Evolutionary conservation across 345 rosid species (phyloP).

Genomic region (Excoecaria cochinchinensis): DNA sequence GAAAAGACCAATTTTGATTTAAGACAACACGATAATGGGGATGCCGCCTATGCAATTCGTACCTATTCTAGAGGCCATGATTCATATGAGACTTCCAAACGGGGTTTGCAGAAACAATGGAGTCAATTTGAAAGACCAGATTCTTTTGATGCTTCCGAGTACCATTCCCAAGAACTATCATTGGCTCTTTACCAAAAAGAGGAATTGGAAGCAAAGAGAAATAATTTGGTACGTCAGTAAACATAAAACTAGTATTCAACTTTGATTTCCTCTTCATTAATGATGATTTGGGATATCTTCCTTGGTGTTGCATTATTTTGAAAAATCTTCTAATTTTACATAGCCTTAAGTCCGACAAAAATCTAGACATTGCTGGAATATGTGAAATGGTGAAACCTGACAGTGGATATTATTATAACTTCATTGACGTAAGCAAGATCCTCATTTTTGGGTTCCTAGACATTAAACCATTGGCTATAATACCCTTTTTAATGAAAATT

Average conservation of each 20-base stretch:
- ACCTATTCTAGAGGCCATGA: conserved; percentile 55
- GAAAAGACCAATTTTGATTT: conserved; percentile 44
- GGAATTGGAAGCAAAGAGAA: conserved; percentile 59
- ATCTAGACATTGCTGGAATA: not conserved
- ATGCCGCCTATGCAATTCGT: conserved; percentile 33
- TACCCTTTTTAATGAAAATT: not conserved
- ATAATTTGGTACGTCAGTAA: conserved; percentile 60
- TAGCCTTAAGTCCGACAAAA: not conserved
- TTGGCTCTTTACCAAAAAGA: conserved; percentile 65
- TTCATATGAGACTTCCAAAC: conserved; percentile 53
- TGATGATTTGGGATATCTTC: conserved; percentile 14
- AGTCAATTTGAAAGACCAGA: conserved; percentile 76
- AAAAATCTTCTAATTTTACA: conserved; percentile 2
- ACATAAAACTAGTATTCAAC: conserved; percentile 28
- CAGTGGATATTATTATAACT: not conserved
- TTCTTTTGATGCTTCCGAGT: conserved; percentile 84
- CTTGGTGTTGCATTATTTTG: not conserved
- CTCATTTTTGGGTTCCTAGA: not conserved
- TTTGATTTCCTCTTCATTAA: conserved; percentile 9
- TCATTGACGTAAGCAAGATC: not conserved
- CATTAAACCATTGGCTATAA: too few relatives aligned
- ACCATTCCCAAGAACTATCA: conserved; percentile 85
- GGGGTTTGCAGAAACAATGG: conserved; percentile 64
- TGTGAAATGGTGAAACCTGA: not conserved
- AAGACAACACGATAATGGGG: conserved; percentile 40